These are phyloP conservation scores for Claviceps cyperi DNA, from an alignment of 2,329 filamentous ascomycete genomes.

Conservation along the genomic window DNA sequence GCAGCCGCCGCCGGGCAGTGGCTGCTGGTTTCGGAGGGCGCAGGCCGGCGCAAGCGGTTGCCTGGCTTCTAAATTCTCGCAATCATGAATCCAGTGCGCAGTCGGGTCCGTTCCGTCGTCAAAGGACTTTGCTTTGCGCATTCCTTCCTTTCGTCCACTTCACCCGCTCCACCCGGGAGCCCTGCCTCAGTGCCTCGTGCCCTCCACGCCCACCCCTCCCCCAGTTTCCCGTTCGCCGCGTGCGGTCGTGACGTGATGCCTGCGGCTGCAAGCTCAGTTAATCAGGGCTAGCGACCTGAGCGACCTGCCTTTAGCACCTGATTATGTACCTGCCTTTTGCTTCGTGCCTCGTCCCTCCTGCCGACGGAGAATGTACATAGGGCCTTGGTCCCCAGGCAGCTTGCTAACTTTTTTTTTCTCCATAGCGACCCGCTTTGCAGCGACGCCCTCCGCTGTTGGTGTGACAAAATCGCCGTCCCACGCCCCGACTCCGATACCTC, in stretches of 20 bases:
- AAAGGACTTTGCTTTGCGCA: not conserved
- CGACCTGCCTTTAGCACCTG: no score
- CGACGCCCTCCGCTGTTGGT: slow-evolving; percentile 1
- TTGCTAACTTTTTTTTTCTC: slow-evolving; percentile 7
- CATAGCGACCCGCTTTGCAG: slow-evolving; percentile 4
- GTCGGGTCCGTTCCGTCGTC: not conserved
- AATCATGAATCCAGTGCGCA: not conserved
- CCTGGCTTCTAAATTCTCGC: not conserved
- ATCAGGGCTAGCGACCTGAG: not conserved
- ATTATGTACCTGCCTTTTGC: not conserved
- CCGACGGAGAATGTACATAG: not conserved
- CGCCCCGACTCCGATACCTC: slow-evolving; percentile 4
- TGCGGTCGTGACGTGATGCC: slow-evolving; percentile 9
- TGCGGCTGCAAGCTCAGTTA: not conserved
- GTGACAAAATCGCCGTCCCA: slow-evolving; percentile 3
- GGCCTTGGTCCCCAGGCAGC: not conserved
- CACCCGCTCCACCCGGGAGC: slow-evolving; percentile 1
- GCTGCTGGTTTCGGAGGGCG: not conserved
- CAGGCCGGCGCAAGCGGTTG: not conserved
- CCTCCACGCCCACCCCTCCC: not conserved
- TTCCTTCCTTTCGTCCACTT: not conserved
- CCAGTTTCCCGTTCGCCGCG: slow-evolving; percentile 1
- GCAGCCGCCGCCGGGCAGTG: not conserved
- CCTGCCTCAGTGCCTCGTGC: slow-evolving; percentile 7
- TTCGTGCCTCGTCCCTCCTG: not conserved